These are phyloP conservation scores for Zasmidium citrigriseum DNA, from an alignment of 2,329 filamentous ascomycete species.

Conservation along the genomic window DNA sequence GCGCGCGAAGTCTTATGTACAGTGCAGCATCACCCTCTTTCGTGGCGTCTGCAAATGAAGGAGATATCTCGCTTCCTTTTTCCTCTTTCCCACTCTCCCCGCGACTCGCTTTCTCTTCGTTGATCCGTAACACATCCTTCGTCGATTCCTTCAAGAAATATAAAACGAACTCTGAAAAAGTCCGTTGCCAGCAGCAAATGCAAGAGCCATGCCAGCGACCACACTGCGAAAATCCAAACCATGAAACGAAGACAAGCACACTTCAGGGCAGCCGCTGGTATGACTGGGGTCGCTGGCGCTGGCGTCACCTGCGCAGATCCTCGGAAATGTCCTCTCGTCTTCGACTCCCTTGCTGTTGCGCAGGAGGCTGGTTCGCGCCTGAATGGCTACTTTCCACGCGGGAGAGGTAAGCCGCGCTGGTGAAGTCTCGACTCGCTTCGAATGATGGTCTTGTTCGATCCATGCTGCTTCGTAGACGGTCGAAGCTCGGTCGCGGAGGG, in stretches of 20 bases:
- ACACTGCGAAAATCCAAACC: neutral
- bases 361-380: neutral
- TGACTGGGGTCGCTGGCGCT: conserved; percentile 6
- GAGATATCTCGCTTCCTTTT: neutral
- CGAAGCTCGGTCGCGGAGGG: conserved; percentile 78
- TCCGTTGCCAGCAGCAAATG: neutral
- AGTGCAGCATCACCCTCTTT: neutral
- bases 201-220: neutral
- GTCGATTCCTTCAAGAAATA: too few species aligned
- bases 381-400: conserved; percentile 64
- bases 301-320: conserved; percentile 17
- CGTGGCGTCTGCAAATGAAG: neutral
- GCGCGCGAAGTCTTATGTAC: neutral
- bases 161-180: too few species aligned
- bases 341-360: conserved; percentile 2
- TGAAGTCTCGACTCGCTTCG: conserved; percentile 87
- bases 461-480: conserved; percentile 82
- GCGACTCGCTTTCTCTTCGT: too few species aligned
- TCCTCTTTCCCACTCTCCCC: neutral
- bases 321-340: conserved; percentile 18
- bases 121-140: neutral
- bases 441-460: conserved; percentile 82
- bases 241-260: neutral
- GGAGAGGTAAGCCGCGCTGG: conserved; percentile 80
- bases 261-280: conserved; percentile 8